Base-by-base conservation (phyloP, 257 asterid species). In the Penstemon eatonii region DNA sequence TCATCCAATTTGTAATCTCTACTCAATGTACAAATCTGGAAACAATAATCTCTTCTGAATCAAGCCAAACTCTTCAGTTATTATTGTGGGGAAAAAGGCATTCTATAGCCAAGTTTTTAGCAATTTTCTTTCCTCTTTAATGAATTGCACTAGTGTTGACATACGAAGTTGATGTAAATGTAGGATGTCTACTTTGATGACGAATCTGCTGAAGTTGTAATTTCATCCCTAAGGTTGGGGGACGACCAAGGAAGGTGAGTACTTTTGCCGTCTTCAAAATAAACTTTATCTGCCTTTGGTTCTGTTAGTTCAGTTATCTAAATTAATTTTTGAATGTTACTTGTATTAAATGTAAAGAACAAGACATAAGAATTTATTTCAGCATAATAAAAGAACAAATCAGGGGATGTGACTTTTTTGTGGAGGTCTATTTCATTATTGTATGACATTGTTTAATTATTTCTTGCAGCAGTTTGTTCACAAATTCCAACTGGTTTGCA, bases 401-500 rank as follows among this genome's bases (percentile, higher is more conserved):
- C 33, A 25, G 2, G 2, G 2, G 33, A 25, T 25, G 33, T 25
- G 33, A 25, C 33, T 25, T 25, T 25, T 25, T 25, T 25, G 33
- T 25, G 33, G 33, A 60, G 42, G 40, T 6, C 9, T 59, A 49
- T 70, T 55, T 66, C 6, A 25, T 50, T 65, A 43, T 53, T 65
- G 43, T 50, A 33, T 67, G 72, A 69, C 77, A 45, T 49, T 66
- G 49, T 33, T 74, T 74, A 13, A 55, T 70, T 53, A 45, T 25
- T 75, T 66, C 70, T 52, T 76, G 79, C 83, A 65, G 84, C 90
- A 91, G 95, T 63, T 85, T 94, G 89, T 94, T 94, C 86, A 91
- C 99, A 61, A 94, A 94, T 78, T 91, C 97, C 82, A 91, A 94
- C 84, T 94, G 99, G 99, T 94, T 94, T 85, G 96, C 96, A 4